Conservation (phyloP, 2,329 filamentous ascomycete species). For the Ascochyta lentis region DNA sequence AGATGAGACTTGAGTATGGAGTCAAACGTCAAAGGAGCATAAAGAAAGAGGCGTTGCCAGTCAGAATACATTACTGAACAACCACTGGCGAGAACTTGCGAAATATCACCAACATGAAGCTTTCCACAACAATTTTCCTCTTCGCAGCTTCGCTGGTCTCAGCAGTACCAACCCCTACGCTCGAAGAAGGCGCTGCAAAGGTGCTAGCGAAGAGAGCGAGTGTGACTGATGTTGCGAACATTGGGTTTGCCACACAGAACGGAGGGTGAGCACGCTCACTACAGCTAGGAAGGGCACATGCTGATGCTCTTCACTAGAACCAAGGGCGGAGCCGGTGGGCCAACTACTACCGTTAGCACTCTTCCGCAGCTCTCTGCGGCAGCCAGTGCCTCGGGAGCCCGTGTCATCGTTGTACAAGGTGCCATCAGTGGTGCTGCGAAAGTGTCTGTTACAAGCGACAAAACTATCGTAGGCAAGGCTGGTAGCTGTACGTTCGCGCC, state of each 20-base stretch:
- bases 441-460: constrained; percentile 26
- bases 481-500: constrained; percentile 46
- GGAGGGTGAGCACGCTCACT: constrained; percentile 35
- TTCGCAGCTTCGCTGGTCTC: constrained; percentile 18
- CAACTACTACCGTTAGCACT: constrained; percentile 61
- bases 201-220: constrained; percentile 21
- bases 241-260: constrained; percentile 56
- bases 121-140: constrained; percentile 18
- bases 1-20: not conserved
- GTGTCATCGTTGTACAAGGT: constrained; percentile 34
- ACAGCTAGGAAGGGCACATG: too few species aligned
- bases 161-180: constrained; percentile 22
- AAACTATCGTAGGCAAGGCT: constrained; percentile 48
- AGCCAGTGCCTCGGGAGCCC: constrained; percentile 42
- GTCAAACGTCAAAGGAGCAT: constrained; percentile 14
- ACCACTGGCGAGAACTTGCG: not conserved
- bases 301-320: constrained; percentile 44
- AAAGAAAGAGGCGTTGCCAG: constrained; percentile 3
- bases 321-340: constrained; percentile 60
- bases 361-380: constrained; percentile 59
- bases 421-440: constrained; percentile 35
- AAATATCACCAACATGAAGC: constrained; percentile 16
- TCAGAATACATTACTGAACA: not conserved
- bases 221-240: constrained; percentile 26
- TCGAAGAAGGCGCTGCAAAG: constrained; percentile 14